Conservation (phyloP, 257 asterid genomes). For the Haberlea rhodopensis region DNA sequence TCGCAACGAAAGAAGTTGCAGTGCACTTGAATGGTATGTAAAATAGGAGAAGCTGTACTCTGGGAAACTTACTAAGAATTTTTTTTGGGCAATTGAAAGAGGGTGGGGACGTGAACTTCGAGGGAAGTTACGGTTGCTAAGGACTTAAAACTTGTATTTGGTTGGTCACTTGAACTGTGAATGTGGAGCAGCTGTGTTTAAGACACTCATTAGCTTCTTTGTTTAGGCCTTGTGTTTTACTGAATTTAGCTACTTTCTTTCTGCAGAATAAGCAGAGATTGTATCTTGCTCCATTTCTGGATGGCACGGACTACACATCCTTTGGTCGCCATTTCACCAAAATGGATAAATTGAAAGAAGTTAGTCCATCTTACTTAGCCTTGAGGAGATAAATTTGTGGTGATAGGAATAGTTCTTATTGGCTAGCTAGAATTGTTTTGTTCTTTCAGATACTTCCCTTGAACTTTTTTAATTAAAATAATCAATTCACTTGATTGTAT, state of each 20-base stretch:
- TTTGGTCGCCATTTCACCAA: slow-evolving; percentile 94
- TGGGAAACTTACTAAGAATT: background rate
- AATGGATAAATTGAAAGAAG: slow-evolving; percentile 72
- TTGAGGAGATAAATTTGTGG: slow-evolving; percentile 7
- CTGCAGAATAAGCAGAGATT: slow-evolving; percentile 70
- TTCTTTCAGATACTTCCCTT: background rate
- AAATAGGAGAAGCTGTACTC: background rate
- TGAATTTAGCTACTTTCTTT: slow-evolving; percentile 17
- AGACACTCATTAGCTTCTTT: background rate
- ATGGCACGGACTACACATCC: slow-evolving; percentile 87
- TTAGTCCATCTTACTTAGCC: slow-evolving; percentile 34
- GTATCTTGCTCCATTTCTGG: slow-evolving; percentile 72
- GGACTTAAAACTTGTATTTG: background rate
- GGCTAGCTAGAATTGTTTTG: background rate
- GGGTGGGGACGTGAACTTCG: background rate
- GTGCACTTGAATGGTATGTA: no score
- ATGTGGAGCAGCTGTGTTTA: background rate
- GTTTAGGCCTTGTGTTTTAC: background rate
- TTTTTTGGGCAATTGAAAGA: background rate
- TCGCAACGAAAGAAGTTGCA: background rate
- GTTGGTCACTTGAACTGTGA: background rate
- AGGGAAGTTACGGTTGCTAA: background rate
- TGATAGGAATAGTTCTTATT: slow-evolving; percentile 9
- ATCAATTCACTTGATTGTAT: background rate
- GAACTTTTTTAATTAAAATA: background rate